Percentiles rank a stretch among this genome's conserved stretches.
phyloP scores from a whole-genome alignment of 306 rosid genomes.

The Lathyrus oleraceus region DNA sequence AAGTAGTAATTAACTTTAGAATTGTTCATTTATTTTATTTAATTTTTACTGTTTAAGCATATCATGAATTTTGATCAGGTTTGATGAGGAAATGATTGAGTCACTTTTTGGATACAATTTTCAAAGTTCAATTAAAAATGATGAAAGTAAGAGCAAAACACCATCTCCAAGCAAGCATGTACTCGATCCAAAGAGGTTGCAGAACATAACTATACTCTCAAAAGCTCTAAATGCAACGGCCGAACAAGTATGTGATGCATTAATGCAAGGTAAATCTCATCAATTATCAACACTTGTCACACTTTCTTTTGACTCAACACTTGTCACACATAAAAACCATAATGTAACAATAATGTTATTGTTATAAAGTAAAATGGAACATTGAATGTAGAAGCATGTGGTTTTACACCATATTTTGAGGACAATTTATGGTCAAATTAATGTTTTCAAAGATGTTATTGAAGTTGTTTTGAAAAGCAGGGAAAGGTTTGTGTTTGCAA shows the following conservation, averaged over 20 bases:
- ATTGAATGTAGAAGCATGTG: slow-evolving; percentile 29
- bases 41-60: neutral
- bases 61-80: slow-evolving; percentile 54
- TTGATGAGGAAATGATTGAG: slow-evolving; percentile 98
- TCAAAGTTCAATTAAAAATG: slow-evolving; percentile 69
- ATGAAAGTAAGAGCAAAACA: slow-evolving; percentile 76
- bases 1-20: neutral
- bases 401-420: slow-evolving; percentile 27
- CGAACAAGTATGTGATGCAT: slow-evolving; percentile 73
- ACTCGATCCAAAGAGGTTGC: slow-evolving; percentile 94
- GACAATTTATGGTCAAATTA: slow-evolving; percentile 13
- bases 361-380: slow-evolving; percentile 10
- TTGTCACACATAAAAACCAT: slow-evolving; percentile 11
- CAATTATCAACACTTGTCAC: neutral
- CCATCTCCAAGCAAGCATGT: slow-evolving; percentile 95
- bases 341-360: neutral
- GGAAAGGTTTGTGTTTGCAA: slow-evolving; percentile 66
- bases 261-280: slow-evolving; percentile 69
- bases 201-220: slow-evolving; percentile 90
- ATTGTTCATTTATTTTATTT: neutral
- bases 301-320: neutral
- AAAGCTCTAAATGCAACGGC: slow-evolving; percentile 81
- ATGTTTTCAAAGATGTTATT: slow-evolving; percentile 22
- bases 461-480: slow-evolving; percentile 49
- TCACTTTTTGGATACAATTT: slow-evolving; percentile 95